A percentile compares a stretch with the other conserved stretches of the same genome.
These are phyloP conservation scores for Auricularia auricula-judae DNA, from an alignment of 768 basidiomycete genomes.

Conservation along the genomic window DNA sequence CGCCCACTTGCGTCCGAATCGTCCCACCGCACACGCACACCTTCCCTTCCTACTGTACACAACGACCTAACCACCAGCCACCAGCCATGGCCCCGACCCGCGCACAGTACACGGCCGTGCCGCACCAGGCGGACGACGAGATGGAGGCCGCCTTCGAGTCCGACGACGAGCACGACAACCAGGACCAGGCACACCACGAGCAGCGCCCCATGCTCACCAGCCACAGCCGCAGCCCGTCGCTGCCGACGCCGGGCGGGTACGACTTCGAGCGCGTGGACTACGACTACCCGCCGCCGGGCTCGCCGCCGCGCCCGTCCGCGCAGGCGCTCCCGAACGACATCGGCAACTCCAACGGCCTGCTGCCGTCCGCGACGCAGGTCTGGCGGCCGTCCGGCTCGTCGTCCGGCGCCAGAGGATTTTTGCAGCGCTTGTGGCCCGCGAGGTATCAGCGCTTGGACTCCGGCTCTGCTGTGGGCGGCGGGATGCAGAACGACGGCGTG, in stretches of 20 bases:
- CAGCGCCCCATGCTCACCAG: background rate
- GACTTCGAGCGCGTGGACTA: slow-evolving; percentile 75
- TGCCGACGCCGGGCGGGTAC: slow-evolving; percentile 37
- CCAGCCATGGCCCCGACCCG: background rate
- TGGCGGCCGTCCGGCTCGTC: slow-evolving; percentile 19
- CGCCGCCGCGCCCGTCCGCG: slow-evolving; percentile 52
- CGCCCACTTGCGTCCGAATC: too few relatives aligned
- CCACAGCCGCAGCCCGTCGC: background rate
- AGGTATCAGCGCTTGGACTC: slow-evolving; percentile 43
- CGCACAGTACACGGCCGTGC: background rate
- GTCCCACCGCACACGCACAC: too few relatives aligned
- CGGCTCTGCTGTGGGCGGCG: slow-evolving; percentile 46
- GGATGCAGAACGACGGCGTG: slow-evolving; percentile 82
- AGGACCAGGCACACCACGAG: background rate
- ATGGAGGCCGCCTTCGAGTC: slow-evolving; percentile 1
- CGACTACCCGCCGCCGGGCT: slow-evolving; percentile 69
- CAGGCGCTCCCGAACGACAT: slow-evolving; percentile 51
- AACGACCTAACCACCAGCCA: too few relatives aligned
- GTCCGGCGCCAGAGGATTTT: slow-evolving; percentile 34
- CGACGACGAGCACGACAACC: background rate
- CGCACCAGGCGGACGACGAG: background rate
- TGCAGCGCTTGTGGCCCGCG: slow-evolving; percentile 53
- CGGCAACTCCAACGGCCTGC: slow-evolving; percentile 61
- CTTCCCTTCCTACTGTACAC: too few relatives aligned
- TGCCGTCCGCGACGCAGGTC: slow-evolving; percentile 39